Conservation (phyloP, 2,329 filamentous ascomycete genomes). For the Dactylellina leptospora region DNA sequence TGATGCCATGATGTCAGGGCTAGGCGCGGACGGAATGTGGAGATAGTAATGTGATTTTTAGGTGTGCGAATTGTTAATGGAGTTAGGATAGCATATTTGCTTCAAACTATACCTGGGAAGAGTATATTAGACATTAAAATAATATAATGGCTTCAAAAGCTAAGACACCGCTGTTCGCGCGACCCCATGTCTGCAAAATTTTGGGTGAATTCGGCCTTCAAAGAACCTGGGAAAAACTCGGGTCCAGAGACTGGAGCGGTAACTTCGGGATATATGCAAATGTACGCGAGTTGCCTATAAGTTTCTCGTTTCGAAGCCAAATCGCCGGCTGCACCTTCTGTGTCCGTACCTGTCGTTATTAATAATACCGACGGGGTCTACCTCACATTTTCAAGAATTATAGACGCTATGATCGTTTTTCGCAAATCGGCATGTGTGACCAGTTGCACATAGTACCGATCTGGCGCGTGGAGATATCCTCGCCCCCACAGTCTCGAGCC, state of each 20-base stretch:
- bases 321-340: constrained; percentile 43
- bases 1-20: background rate
- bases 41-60: background rate
- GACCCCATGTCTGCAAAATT: background rate
- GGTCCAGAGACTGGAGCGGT: constrained; percentile 39
- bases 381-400: background rate
- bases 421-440: constrained; percentile 28
- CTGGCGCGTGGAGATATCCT: constrained; percentile 18
- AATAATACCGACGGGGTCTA: constrained; percentile 21
- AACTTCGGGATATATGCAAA: constrained; percentile 50
- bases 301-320: constrained; percentile 38
- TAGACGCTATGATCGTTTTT: constrained; percentile 29
- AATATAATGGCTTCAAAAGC: background rate
- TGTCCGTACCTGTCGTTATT: constrained; percentile 27
- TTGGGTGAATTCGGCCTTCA: constrained; percentile 25
- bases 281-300: constrained; percentile 34
- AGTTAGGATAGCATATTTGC: constrained; percentile 20
- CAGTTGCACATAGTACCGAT: constrained; percentile 8
- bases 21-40: background rate
- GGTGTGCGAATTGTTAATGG: constrained; percentile 4
- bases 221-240: constrained; percentile 33
- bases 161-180: constrained; percentile 34
- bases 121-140: background rate
- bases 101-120: background rate
- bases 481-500: constrained; percentile 44